Evolutionary conservation across 2,329 filamentous ascomycete species (phyloP).

Genomic region (Talaromyces sp.): DNA sequence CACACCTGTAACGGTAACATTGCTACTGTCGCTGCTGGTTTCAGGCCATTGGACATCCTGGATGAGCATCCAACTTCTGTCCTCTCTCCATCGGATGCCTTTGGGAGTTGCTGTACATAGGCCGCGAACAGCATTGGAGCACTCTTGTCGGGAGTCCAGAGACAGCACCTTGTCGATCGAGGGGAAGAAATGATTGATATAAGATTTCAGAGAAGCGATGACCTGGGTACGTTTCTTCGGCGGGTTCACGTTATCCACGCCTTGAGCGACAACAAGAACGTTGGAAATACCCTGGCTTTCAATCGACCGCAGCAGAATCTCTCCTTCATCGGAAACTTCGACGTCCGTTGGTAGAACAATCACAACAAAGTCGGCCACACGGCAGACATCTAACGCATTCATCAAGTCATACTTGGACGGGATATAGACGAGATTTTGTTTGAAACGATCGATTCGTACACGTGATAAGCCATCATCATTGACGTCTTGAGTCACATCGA

Average conservation of each 20-base stretch:
- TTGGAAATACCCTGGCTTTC: constrained; percentile 95
- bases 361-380: constrained; percentile 85
- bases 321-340: constrained; percentile 72
- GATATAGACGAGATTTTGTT: constrained; percentile 87
- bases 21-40: constrained; percentile 41
- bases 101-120: constrained; percentile 90
- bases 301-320: constrained; percentile 77
- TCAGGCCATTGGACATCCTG: constrained; percentile 73
- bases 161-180: constrained; percentile 86
- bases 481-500: constrained; percentile 69
- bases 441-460: constrained; percentile 81
- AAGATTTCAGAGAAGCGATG: constrained; percentile 78
- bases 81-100: constrained; percentile 91
- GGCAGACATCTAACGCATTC: constrained; percentile 75
- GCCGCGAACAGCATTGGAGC: constrained; percentile 82
- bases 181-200: constrained; percentile 91
- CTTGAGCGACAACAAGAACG: constrained; percentile 78
- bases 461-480: constrained; percentile 55
- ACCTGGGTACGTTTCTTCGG: constrained; percentile 73
- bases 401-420: constrained; percentile 68
- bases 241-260: constrained; percentile 70
- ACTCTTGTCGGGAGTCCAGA: constrained; percentile 83
- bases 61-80: constrained; percentile 90
- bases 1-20: constrained; percentile 74
- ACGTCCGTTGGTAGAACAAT: constrained; percentile 76